phyloP scores from a whole-genome alignment of 169 alveolate genomes.

The Theileria equi region DNA sequence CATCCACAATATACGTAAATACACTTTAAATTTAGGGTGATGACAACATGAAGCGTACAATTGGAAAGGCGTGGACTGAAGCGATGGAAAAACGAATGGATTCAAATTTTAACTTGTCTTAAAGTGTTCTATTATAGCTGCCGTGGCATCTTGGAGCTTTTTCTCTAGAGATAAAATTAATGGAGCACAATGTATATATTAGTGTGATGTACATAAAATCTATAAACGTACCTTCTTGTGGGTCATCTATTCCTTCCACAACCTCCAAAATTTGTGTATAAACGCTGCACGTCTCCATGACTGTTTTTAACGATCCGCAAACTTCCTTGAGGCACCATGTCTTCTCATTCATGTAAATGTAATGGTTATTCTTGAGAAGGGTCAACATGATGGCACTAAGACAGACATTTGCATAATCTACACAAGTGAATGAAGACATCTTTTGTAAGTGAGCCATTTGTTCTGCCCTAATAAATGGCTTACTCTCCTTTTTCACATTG shows the following conservation, averaged over 20 bases:
- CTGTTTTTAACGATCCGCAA: constrained; percentile 6
- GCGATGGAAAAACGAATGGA: constrained; percentile 18
- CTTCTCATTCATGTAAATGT: constrained; percentile 44
- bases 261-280: constrained; percentile 7
- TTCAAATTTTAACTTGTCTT: neutral
- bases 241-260: constrained; percentile 19
- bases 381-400: constrained; percentile 24
- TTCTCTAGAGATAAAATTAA: neutral
- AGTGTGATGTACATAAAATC: neutral
- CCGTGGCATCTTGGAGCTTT: constrained; percentile 7
- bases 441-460: constrained; percentile 26
- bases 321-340: constrained; percentile 50
- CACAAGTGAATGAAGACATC: constrained; percentile 18
- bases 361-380: constrained; percentile 28
- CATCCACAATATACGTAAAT: neutral
- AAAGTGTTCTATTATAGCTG: constrained; percentile 1
- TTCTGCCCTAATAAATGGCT: constrained; percentile 22
- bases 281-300: neutral
- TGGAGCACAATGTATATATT: neutral
- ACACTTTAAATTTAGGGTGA: constrained; percentile 72
- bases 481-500: constrained; percentile 48
- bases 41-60: constrained; percentile 90
- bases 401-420: constrained; percentile 16
- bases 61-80: constrained; percentile 90
- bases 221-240: neutral